phyloP scores from a whole-genome alignment of 305 asterid genomes.

The Fraxinus ornus region DNA sequence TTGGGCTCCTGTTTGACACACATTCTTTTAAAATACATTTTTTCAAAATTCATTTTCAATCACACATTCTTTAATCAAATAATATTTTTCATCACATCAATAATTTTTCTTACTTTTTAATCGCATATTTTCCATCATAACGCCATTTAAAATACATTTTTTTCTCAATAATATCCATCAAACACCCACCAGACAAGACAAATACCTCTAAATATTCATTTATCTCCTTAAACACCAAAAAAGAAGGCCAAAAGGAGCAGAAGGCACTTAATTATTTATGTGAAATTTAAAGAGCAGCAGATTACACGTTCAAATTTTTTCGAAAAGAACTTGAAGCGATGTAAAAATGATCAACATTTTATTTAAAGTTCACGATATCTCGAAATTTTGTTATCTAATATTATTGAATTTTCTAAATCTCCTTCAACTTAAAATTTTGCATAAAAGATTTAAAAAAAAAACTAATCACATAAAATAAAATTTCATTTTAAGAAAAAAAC shows the following conservation, averaged over 20 bases:
- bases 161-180: too few species aligned
- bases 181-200: neutral
- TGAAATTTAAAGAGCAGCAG: neutral
- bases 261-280: neutral
- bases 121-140: too few species aligned
- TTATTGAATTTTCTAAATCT: neutral
- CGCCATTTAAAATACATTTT: too few species aligned
- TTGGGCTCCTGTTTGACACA: neutral
- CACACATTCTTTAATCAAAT: too few species aligned
- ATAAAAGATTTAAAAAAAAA: neutral
- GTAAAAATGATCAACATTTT: too few species aligned
- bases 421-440: neutral
- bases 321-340: neutral
- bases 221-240: neutral
- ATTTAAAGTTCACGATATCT: neutral
- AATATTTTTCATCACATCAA: too few species aligned
- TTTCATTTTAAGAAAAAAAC: neutral
- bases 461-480: neutral
- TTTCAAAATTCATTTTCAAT: too few species aligned
- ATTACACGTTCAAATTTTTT: too few species aligned
- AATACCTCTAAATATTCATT: neutral
- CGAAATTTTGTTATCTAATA: neutral
- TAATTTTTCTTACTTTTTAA: too few species aligned
- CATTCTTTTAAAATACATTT: too few species aligned
- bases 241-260: neutral